Base-by-base conservation (phyloP, 805 yeast species). In the Saccharomycopsis javanensis region DNA sequence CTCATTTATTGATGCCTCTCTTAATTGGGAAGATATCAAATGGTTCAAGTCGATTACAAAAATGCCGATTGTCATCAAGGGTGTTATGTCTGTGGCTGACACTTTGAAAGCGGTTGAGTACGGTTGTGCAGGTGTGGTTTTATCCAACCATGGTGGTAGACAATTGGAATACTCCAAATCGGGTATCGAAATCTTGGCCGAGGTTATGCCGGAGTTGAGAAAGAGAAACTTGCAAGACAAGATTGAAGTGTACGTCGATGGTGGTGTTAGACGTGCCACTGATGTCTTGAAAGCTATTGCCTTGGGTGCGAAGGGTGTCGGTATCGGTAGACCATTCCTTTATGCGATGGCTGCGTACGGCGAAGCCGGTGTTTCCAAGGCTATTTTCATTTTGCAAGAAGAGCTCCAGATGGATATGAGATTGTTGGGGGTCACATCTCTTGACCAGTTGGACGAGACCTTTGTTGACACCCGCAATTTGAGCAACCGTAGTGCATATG, bases 81-180 rank as follows among this genome's bases (percentile, higher is more conserved):
- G 96, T 58, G 83, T 89, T n/a, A 95, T 88, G 70, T 72, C 92
- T 33, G 81, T 80, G 46, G 92, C 86, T 61, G 96, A 89, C 66
- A 90, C 86, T 0, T 67, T 88, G 18, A 69, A 72, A 63, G 96
- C 96, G 0, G 81, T 81, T 5, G 85, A 86, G 62, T 71, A 77
- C 63, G 94, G 94, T 3, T 78, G 79, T 30, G 79, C 82, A 48
- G 96, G 91, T 46, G 84, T 88, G n/a, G 88, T 89, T 3, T 65
- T 88, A 54, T 87, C 95, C 1, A 89, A 88, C 67, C 96, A 88
- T 70, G 96, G 96, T 60, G 96, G 96, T 46, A 75, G 96, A 60
- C 96, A 88, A 69, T 72, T 89, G 57, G 97, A 89, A 69, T 86
- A 80, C 65, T 76, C 96, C 0, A 78, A 87, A n/a, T 81, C 96